These are phyloP conservation scores for Nigrograna mackinnonii DNA, from an alignment of 2,329 filamentous ascomycete species.

Conservation along the genomic window DNA sequence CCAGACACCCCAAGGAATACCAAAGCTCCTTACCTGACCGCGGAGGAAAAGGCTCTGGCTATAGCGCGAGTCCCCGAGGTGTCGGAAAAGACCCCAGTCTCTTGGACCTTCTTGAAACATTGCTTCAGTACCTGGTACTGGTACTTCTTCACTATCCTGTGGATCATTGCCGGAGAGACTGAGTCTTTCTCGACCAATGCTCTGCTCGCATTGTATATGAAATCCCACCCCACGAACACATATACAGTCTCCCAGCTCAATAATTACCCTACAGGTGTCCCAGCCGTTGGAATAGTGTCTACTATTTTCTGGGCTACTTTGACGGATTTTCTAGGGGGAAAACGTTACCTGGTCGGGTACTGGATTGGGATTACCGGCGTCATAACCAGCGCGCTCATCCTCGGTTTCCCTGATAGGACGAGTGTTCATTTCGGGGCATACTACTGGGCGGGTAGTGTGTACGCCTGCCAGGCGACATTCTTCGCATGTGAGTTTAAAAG, in stretches of 20 bases:
- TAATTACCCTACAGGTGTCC: conserved; percentile 58
- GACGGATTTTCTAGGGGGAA: conserved; percentile 67
- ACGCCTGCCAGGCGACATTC: conserved; percentile 74
- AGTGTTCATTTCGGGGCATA: conserved; percentile 66
- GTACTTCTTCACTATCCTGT: conserved; percentile 69
- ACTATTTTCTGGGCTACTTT: conserved; percentile 72
- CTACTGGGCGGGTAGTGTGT: conserved; percentile 71
- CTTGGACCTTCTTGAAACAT: conserved; percentile 55
- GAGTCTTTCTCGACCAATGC: conserved; percentile 72
- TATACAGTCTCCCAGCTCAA: conserved; percentile 56
- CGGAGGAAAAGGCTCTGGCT: conserved; percentile 38
- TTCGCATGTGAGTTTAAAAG: no score
- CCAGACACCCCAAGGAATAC: conserved; percentile 42
- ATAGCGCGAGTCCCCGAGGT: conserved; percentile 9
- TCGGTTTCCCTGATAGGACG: conserved; percentile 56
- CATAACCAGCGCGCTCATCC: conserved; percentile 64
- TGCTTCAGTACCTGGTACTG: conserved; percentile 65
- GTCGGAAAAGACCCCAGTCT: conserved; percentile 49
- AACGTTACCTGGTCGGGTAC: conserved; percentile 58
- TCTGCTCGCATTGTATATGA: conserved; percentile 57
- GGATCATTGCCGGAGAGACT: conserved; percentile 72
- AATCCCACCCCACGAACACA: conserved; percentile 46
- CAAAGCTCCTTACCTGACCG: conserved; percentile 38
- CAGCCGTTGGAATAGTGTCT: conserved; percentile 55
- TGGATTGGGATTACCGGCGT: conserved; percentile 66